phyloP scores from a whole-genome alignment of 2,329 filamentous ascomycete species.

The Aureobasidium uvarum region DNA sequence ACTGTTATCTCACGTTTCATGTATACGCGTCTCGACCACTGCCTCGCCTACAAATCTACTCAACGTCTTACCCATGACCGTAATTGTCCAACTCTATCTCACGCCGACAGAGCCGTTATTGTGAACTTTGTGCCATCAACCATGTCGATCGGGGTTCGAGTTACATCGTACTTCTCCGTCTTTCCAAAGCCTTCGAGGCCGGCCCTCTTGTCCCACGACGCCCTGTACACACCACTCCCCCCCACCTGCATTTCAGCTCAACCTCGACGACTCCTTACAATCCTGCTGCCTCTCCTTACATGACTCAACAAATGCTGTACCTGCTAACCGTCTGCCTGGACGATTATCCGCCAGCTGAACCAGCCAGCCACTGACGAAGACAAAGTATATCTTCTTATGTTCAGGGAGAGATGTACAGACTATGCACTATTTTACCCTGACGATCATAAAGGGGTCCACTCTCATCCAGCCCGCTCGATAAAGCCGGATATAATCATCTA shows the following conservation, averaged over 20 bases:
- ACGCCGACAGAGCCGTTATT: slow-evolving; percentile 7
- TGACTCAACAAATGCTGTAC: slow-evolving; percentile 1
- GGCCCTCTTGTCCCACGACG: neutral
- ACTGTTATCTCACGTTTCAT: neutral
- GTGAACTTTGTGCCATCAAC: neutral
- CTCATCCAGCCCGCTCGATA: slow-evolving; percentile 3
- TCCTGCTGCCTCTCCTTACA: slow-evolving; percentile 7
- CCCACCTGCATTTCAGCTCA: neutral
- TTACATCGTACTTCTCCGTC: slow-evolving; percentile 10
- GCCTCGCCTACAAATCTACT: slow-evolving; percentile 5
- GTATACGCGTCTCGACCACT: neutral
- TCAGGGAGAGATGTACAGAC: neutral
- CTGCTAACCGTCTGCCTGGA: neutral
- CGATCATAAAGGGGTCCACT: slow-evolving; percentile 7
- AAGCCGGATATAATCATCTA: neutral
- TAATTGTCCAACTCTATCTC: neutral
- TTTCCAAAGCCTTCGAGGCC: slow-evolving; percentile 19
- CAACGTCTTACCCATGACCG: neutral
- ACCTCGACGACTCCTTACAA: slow-evolving; percentile 8
- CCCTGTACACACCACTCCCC: neutral
- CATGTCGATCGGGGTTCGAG: slow-evolving; percentile 9
- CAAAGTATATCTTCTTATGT: neutral
- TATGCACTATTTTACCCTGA: slow-evolving; percentile 14
- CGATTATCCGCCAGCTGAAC: slow-evolving; percentile 1
- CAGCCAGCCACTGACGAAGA: slow-evolving; percentile 8